Base-by-base conservation (phyloP, 176 grass and related monocot genomes). In the bread wheat (Triticum aestivum) region DNA sequence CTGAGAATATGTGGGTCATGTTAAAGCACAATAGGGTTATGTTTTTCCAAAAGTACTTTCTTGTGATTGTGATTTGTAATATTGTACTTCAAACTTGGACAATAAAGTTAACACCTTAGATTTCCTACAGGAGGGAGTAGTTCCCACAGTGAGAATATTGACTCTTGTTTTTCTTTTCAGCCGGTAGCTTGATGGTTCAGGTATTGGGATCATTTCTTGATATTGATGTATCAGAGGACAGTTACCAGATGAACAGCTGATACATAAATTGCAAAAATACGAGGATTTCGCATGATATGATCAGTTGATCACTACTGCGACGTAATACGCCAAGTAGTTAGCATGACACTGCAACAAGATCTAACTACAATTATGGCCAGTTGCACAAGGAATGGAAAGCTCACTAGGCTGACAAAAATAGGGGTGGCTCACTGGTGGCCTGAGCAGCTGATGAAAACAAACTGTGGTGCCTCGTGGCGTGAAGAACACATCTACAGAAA, bases 131-230 rank as follows among this genome's bases (percentile, higher is more conserved):
- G 18, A 70, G 33, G 4, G 67, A 73, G 10, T 61, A 49, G 26
- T 79, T 84, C 10, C 61, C 20, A 74, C 75, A 83, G 61, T 44
- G 20, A 87, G 17, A 65, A 47, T 54, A 23, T 91, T 91, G 15
- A 84, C 12, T 8, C 63, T 18, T 35, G 51, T 80, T 52, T 62
- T 69, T 14, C 5, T 82, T 87, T 83, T 18, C 86, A 89, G 90
- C 33, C 8, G 90, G 90, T 66, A 83, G 83, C 73, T 88, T 92
- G 86, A 88, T 86, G 63, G 90, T 88, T 86, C 90, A 91, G 56
- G 66, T 91, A 85, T 11, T 86, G 35, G 86, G 83, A 68, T 86
- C 83, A 33, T 79, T 86, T 54, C 56, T 83, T 5, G 72, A 82
- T 54, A 44, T 83, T 5, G 65, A 82, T 64, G 56, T 70, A 26